These are phyloP conservation scores for Hypoxylon sp. DNA, from an alignment of 2,329 filamentous ascomycete species.

Conservation along the genomic window DNA sequence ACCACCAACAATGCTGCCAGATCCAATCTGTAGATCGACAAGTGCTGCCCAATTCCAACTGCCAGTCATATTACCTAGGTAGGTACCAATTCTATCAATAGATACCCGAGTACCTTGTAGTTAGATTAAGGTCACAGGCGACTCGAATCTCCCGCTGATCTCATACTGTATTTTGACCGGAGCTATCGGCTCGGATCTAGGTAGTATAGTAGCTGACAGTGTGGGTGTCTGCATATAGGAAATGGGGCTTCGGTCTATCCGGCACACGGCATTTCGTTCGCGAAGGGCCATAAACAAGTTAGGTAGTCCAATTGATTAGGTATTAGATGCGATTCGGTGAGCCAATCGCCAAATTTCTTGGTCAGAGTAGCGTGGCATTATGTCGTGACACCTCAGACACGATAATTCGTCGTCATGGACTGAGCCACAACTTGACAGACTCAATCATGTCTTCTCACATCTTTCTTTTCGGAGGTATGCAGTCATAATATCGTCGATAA, in stretches of 20 bases:
- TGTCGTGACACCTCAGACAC: background rate
- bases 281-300: no score
- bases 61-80: no score
- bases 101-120: background rate
- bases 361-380: background rate
- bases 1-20: background rate
- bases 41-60: background rate
- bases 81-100: background rate
- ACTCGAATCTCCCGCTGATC: slow-evolving; percentile 22
- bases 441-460: no score
- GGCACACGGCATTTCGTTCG: no score
- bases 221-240: no score
- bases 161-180: slow-evolving; percentile 1
- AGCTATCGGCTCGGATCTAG: slow-evolving; percentile 35
- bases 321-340: no score
- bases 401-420: background rate
- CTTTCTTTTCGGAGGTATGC: no score
- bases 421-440: background rate
- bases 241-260: slow-evolving; percentile 11
- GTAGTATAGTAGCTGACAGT: slow-evolving; percentile 3
- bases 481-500: no score
- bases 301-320: no score
- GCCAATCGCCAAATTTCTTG: slow-evolving; percentile 1
- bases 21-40: background rate
- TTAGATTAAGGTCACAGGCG: slow-evolving; percentile 19